phyloP scores from a whole-genome alignment of 176 grass and related monocot genomes.

The Coix lacrymajobi region DNA sequence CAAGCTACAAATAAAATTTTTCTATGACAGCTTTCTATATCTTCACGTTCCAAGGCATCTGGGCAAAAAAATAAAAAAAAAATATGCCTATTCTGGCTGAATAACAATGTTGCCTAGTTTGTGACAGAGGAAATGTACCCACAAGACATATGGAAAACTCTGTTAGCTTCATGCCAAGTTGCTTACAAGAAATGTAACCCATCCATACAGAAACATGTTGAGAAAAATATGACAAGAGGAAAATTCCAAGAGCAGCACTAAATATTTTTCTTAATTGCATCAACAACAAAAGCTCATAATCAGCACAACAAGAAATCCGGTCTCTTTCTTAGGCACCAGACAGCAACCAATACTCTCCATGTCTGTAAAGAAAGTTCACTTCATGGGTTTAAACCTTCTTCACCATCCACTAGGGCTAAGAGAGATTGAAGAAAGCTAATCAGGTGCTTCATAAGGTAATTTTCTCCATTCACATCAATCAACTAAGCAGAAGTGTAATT shows the following conservation, averaged over 20 bases:
- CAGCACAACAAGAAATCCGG: background rate
- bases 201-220: background rate
- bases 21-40: background rate
- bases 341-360: background rate
- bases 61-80: background rate
- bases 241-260: background rate
- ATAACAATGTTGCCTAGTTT: slow-evolving; percentile 1
- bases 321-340: background rate
- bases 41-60: background rate
- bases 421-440: slow-evolving; percentile 10
- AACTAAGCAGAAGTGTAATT: background rate
- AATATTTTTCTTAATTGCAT: background rate
- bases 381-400: background rate
- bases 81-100: background rate
- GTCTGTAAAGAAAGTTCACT: background rate
- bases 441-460: background rate
- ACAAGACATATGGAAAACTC: background rate
- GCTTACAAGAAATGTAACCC: background rate
- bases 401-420: background rate
- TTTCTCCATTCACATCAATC: background rate
- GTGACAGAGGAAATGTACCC: background rate
- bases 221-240: background rate
- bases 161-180: background rate
- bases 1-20: background rate
- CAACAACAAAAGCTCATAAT: slow-evolving; percentile 4